Conservation (phyloP, 768 basidiomycete species). For the Tulasnella sp. region DNA sequence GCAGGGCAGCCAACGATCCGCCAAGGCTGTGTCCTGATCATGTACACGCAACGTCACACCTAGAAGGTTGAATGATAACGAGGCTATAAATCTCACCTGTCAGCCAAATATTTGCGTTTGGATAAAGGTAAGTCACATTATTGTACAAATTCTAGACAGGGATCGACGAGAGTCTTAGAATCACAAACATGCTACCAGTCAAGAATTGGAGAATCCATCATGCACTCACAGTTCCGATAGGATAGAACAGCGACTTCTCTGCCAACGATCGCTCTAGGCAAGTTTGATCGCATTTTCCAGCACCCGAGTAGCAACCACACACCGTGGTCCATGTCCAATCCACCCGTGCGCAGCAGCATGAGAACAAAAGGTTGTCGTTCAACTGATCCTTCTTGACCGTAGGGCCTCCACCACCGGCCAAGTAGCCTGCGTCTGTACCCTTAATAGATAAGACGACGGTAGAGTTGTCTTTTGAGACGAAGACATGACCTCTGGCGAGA, state of each 20-base stretch:
- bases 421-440: constrained; percentile 44
- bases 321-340: constrained; percentile 90
- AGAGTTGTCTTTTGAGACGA: constrained; percentile 48
- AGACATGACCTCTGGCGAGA: constrained; percentile 27
- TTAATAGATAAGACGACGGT: constrained; percentile 85
- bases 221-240: constrained; percentile 60
- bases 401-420: constrained; percentile 24
- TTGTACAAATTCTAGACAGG: constrained; percentile 89
- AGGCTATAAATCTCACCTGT: constrained; percentile 35
- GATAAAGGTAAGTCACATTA: constrained; percentile 85
- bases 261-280: constrained; percentile 71
- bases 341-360: constrained; percentile 93
- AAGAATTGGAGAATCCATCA: background rate
- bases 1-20: constrained; percentile 69
- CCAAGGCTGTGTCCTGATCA: constrained; percentile 60
- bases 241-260: constrained; percentile 81
- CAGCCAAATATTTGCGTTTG: constrained; percentile 80
- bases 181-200: no score
- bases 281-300: constrained; percentile 63
- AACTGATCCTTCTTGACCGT: constrained; percentile 82
- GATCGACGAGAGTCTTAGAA: no score
- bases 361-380: constrained; percentile 90
- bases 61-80: background rate
- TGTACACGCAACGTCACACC: background rate
- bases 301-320: constrained; percentile 71